phyloP scores from a whole-genome alignment of 805 yeast species.

The Yamadazyma paraphyllophila region DNA sequence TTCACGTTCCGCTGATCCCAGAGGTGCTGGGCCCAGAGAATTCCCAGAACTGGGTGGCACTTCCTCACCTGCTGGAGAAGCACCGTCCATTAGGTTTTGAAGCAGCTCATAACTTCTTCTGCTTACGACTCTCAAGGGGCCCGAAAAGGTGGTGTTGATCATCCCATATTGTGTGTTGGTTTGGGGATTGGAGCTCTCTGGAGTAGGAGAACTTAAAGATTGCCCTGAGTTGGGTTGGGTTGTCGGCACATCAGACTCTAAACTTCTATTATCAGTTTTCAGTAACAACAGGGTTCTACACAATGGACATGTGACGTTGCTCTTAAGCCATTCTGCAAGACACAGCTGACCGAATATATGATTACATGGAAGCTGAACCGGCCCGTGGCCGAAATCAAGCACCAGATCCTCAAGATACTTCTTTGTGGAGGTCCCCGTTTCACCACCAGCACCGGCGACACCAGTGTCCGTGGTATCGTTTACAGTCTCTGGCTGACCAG shows the following conservation, averaged over 20 bases:
- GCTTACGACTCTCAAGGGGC: slow-evolving; percentile 9
- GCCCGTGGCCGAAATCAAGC: slow-evolving; percentile 47
- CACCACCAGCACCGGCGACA: not conserved
- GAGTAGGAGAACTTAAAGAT: not conserved
- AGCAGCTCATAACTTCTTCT: slow-evolving; percentile 10
- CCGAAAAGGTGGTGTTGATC: slow-evolving; percentile 1
- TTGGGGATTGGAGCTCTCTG: not conserved
- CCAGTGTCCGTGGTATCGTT: not conserved
- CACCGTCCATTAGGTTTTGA: not conserved
- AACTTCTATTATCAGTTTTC: not conserved
- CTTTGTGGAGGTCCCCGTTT: not conserved
- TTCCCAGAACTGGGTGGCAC: too few species aligned
- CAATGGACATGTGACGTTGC: slow-evolving; percentile 78
- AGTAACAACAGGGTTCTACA: slow-evolving; percentile 55
- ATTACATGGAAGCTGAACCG: slow-evolving; percentile 77
- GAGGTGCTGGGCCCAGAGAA: not conserved
- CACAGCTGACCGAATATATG: slow-evolving; percentile 89
- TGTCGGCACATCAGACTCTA: too few species aligned
- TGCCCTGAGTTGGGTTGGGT: not conserved
- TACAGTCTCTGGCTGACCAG: too few species aligned
- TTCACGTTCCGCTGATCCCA: not conserved
- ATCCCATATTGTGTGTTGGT: not conserved
- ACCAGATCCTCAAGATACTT: slow-evolving; percentile 17
- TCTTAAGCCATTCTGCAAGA: slow-evolving; percentile 75
- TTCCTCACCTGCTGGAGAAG: too few species aligned